These are phyloP conservation scores for Termitomyces sp. DNA, from an alignment of 768 basidiomycete genomes.

Conservation along the genomic window DNA sequence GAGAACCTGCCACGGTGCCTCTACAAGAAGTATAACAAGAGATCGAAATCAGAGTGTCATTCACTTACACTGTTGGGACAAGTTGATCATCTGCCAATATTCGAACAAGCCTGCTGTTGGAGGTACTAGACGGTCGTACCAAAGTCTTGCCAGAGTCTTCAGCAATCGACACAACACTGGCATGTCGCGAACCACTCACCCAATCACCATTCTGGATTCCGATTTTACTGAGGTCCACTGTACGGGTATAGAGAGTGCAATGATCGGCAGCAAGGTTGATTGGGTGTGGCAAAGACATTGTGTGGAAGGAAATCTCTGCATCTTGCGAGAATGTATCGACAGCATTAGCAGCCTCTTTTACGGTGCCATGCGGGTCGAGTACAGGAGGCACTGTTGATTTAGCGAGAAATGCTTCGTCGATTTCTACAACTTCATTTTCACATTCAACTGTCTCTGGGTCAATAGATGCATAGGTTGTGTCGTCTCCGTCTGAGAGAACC, in stretches of 20 bases:
- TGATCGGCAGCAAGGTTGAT: slow-evolving; percentile 41
- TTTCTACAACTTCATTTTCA: slow-evolving; percentile 54
- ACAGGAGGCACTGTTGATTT: slow-evolving; percentile 38
- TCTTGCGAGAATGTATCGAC: slow-evolving; percentile 8
- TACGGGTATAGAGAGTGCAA: slow-evolving; percentile 56
- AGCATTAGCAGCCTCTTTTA: slow-evolving; percentile 6
- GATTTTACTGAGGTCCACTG: slow-evolving; percentile 59
- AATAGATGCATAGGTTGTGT: slow-evolving; percentile 14
- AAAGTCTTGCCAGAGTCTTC: slow-evolving; percentile 44
- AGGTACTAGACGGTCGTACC: slow-evolving; percentile 32
- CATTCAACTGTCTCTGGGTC: slow-evolving; percentile 15
- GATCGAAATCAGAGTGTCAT: background rate
- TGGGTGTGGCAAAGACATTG: slow-evolving; percentile 29
- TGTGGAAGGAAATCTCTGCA: slow-evolving; percentile 22
- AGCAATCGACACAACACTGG: slow-evolving; percentile 4
- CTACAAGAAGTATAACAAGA: slow-evolving; percentile 24
- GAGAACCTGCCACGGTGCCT: slow-evolving; percentile 39
- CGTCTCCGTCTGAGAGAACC: slow-evolving; percentile 27
- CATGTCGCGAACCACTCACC: slow-evolving; percentile 39
- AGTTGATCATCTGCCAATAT: slow-evolving; percentile 50
- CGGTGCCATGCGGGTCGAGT: slow-evolving; percentile 17
- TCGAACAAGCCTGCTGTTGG: slow-evolving; percentile 50
- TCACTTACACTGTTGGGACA: slow-evolving; percentile 33
- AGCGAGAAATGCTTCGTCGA: slow-evolving; percentile 69
- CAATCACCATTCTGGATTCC: slow-evolving; percentile 76